These are phyloP conservation scores for Mollisiaceae sp. DNA, from an alignment of 2,329 filamentous ascomycete genomes.

Conservation along the genomic window DNA sequence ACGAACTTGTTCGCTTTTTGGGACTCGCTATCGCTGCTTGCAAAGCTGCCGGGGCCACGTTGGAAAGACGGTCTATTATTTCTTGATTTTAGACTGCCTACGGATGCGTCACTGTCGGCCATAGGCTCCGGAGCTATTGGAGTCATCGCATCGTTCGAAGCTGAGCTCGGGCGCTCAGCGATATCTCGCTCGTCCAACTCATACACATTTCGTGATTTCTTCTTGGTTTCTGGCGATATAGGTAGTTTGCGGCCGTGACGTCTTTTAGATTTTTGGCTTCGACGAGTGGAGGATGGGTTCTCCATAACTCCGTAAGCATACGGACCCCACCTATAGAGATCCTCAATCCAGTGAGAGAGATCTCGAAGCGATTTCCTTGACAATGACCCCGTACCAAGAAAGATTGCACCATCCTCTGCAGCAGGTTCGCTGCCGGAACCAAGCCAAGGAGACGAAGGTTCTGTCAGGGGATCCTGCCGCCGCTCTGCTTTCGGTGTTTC, in stretches of 20 bases:
- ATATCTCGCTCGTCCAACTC: slow-evolving; percentile 18
- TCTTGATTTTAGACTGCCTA: slow-evolving; percentile 12
- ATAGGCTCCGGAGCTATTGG: slow-evolving; percentile 25
- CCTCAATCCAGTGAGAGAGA: slow-evolving; percentile 85
- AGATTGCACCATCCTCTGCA: slow-evolving; percentile 82
- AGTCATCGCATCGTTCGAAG: slow-evolving; percentile 9
- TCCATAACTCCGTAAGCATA: slow-evolving; percentile 85
- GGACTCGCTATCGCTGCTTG: slow-evolving; percentile 37
- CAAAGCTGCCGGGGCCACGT: slow-evolving; percentile 27
- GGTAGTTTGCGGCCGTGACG: slow-evolving; percentile 26
- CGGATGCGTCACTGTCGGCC: slow-evolving; percentile 15
- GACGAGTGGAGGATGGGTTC: slow-evolving; percentile 71
- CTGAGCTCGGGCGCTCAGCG: slow-evolving; percentile 9
- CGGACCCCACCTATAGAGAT: slow-evolving; percentile 82
- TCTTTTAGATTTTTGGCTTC: slow-evolving; percentile 48
- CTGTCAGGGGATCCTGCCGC: slow-evolving; percentile 29
- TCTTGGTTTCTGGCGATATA: slow-evolving; percentile 21
- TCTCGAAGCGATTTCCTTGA: slow-evolving; percentile 73
- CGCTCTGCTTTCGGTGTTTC: slow-evolving; percentile 11
- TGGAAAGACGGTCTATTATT: slow-evolving; percentile 24
- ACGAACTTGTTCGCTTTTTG: slow-evolving; percentile 52
- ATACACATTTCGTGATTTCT: slow-evolving; percentile 24
- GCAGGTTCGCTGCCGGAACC: slow-evolving; percentile 71
- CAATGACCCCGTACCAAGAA: slow-evolving; percentile 78
- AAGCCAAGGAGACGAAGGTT: slow-evolving; percentile 64